Evolutionary conservation across 768 basidiomycete species (phyloP).

Genomic region (Amanita brunnescens): DNA sequence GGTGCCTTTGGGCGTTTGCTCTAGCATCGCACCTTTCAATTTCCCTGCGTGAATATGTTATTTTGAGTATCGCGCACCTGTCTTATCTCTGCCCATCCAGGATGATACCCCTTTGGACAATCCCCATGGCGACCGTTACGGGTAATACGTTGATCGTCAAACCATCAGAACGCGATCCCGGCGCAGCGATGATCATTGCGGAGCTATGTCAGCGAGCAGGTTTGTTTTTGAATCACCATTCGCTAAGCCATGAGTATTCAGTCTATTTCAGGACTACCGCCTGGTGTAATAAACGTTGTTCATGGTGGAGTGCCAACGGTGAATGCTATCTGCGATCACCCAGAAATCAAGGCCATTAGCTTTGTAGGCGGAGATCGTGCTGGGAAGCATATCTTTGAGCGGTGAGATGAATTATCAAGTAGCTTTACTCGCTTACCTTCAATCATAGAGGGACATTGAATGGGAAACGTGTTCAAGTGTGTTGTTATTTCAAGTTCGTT

Average conservation of each 20-base stretch:
- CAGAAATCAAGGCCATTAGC: slow-evolving; percentile 86
- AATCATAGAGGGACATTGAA: slow-evolving; percentile 61
- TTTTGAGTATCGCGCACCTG: slow-evolving; percentile 1
- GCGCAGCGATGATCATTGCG: slow-evolving; percentile 96
- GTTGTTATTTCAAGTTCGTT: slow-evolving; percentile 1
- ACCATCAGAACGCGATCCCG: slow-evolving; percentile 94
- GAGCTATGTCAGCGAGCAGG: slow-evolving; percentile 87
- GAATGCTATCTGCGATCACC: slow-evolving; percentile 89
- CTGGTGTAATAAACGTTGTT: slow-evolving; percentile 85
- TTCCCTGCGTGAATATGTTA: slow-evolving; percentile 64
- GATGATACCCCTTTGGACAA: slow-evolving; percentile 97
- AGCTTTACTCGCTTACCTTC: slow-evolving; percentile 4
- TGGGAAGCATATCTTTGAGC: slow-evolving; percentile 88
- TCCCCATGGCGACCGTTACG: slow-evolving; percentile 79
- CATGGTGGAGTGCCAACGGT: slow-evolving; percentile 89
- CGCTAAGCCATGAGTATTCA: slow-evolving; percentile 1
- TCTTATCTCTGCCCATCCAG: slow-evolving; percentile 27
- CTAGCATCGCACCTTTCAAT: slow-evolving; percentile 82
- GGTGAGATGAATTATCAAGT: slow-evolving; percentile 29
- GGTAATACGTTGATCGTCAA: slow-evolving; percentile 95
- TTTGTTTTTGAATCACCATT: slow-evolving; percentile 15
- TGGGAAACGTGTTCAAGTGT: slow-evolving; percentile 82
- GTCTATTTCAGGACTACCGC: slow-evolving; percentile 50
- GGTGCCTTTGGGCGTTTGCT: slow-evolving; percentile 83
- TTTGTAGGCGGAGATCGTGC: slow-evolving; percentile 94